Conservation (phyloP, 345 rosid species). For the Draba incana region DNA sequence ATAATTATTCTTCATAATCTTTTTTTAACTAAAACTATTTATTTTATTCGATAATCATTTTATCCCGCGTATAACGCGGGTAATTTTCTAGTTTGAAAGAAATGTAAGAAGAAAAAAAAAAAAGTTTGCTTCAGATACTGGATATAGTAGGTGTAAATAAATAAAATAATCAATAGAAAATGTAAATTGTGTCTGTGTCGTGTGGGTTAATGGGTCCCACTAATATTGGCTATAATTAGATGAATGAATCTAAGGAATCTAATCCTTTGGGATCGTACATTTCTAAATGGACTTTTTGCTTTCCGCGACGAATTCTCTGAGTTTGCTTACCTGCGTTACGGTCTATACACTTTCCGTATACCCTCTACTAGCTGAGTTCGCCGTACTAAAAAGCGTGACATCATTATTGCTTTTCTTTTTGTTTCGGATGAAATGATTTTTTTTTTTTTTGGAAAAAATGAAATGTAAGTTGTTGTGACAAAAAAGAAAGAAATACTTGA, state of each 20-base stretch:
- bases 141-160: background rate
- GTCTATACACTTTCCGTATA: background rate
- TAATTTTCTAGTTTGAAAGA: no score
- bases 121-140: background rate
- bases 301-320: background rate
- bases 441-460: no score
- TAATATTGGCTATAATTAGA: conserved; percentile 19
- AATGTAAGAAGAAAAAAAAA: background rate
- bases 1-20: no score
- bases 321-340: background rate
- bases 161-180: background rate
- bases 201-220: conserved; percentile 24
- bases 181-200: conserved; percentile 27
- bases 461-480: no score
- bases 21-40: no score
- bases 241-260: background rate
- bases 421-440: no score
- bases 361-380: no score
- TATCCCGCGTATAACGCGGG: no score
- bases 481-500: no score
- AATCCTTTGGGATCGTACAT: conserved; percentile 2
- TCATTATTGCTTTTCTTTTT: no score
- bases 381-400: no score
- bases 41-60: no score
- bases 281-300: conserved; percentile 3